Conservation (phyloP, 345 rosid species). For the Gossypium herbaceum region DNA sequence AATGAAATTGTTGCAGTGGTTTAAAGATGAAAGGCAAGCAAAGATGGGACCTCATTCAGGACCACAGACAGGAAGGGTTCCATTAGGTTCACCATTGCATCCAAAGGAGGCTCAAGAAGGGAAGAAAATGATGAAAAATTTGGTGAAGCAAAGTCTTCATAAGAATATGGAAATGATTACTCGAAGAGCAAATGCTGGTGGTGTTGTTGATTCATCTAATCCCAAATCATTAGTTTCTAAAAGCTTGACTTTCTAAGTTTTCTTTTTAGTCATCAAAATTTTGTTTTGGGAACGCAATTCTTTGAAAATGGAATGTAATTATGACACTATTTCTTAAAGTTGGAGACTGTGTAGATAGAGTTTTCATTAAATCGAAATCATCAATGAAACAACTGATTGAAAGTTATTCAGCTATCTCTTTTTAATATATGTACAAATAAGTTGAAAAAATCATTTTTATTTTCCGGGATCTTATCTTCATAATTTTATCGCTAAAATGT, state of each 20-base stretch:
- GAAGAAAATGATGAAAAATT: slow-evolving; percentile 64
- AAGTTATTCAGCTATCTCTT: no score
- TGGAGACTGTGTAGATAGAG: no score
- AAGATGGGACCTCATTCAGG: slow-evolving; percentile 96
- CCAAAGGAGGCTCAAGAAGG: slow-evolving; percentile 56
- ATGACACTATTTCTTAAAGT: not conserved
- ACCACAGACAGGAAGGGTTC: slow-evolving; percentile 58
- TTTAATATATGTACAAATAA: no score
- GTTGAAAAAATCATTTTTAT: no score
- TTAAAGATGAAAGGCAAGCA: slow-evolving; percentile 74
- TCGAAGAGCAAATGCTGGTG: slow-evolving; percentile 50
- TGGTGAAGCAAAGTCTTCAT: slow-evolving; percentile 79
- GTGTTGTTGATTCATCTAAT: slow-evolving; percentile 34
- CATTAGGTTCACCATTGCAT: slow-evolving; percentile 55
- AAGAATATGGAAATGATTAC: slow-evolving; percentile 92
- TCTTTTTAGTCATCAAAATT: not conserved
- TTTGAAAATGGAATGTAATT: slow-evolving; percentile 13
- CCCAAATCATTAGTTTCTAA: slow-evolving; percentile 69
- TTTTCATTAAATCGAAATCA: no score
- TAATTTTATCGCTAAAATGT: no score
- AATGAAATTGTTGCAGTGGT: slow-evolving; percentile 79
- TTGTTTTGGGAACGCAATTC: slow-evolving; percentile 13
- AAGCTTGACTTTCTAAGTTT: slow-evolving; percentile 69
- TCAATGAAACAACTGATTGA: no score
- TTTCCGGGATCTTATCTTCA: no score